Base-by-base conservation (phyloP, 139 green algal species). In the Coelastrella sp. region DNA sequence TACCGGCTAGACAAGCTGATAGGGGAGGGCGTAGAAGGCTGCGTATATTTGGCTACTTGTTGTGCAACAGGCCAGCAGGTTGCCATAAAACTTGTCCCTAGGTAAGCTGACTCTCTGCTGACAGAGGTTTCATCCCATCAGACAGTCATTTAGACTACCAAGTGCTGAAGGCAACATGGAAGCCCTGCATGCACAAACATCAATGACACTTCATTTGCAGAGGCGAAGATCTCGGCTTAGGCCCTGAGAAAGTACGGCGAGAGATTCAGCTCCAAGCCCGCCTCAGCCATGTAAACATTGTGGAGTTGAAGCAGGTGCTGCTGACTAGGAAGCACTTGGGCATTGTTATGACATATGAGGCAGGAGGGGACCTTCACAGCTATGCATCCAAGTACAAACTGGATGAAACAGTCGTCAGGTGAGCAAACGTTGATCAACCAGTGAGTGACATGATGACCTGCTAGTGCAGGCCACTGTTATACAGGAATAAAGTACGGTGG, bases 331-430 rank as follows among this genome's bases (percentile, higher is more conserved):
- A 51, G 4, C 90, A 97, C 90, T 75, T 98, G 32, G 92, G 87
- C 17, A 85, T 96, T n/a, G 91, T 96, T 25, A 94, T 98, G 90
- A 92, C 95, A 75, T 97, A 93, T 66, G 92, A 90, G 8, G 82
- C 84, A 21, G 94, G 94, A 2, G 94, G 94, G n/a, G 93, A 90
- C 78, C 85, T 96, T 35, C 94, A 93, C n/a, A 88, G 74, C 32
- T 98, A 97, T 77, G 91, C 93, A 34, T 50, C 19, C 19, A 64
- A 67, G 2, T 72, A 45, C 67, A 86, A 71, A 53, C n/a, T 86
- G 25, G 50, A 80, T 37, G 80, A 86, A 69, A 57, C 40, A 34
- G 41, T 75, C 2, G 78, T 53, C 34, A 62, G 78, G 78, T 83
- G 30, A 30, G 62, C 27, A 9, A n/a, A n/a, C n/a, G n/a, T n/a